Percentiles rank a stretch among this genome's conserved stretches.
These are phyloP conservation scores for Pseudocercospora macadamiae DNA, from an alignment of 2,329 filamentous ascomycete genomes.

Conservation along the genomic window DNA sequence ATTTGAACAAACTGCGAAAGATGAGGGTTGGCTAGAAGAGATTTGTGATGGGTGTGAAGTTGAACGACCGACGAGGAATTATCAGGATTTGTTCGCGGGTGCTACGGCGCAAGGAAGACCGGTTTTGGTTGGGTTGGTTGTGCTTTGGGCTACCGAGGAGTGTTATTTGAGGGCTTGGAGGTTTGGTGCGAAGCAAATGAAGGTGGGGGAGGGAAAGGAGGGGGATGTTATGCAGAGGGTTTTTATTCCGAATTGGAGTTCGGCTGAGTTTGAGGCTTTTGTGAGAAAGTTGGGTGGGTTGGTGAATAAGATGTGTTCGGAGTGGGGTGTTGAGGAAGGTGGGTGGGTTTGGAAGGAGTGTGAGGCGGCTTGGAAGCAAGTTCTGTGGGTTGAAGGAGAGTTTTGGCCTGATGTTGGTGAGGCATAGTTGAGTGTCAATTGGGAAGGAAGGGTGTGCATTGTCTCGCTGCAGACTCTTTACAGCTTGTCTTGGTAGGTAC, in stretches of 20 bases:
- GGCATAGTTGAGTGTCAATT: background rate
- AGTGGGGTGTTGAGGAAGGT: conserved; percentile 41
- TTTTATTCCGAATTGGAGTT: conserved; percentile 56
- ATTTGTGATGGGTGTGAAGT: conserved; percentile 44
- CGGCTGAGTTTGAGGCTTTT: conserved; percentile 52
- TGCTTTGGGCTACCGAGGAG: conserved; percentile 75
- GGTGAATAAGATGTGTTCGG: conserved; percentile 48
- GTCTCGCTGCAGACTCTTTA: background rate
- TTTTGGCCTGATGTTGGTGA: conserved; percentile 49
- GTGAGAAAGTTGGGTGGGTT: conserved; percentile 50
- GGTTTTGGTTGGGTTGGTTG: conserved; percentile 68
- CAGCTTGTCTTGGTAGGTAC: conserved; percentile 14
- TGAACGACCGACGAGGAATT: conserved; percentile 43
- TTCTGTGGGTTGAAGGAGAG: conserved; percentile 51
- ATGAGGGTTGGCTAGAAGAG: conserved; percentile 46
- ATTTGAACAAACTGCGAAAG: conserved; percentile 65
- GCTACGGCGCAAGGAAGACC: conserved; percentile 54
- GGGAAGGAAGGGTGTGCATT: background rate
- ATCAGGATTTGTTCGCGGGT: conserved; percentile 62
- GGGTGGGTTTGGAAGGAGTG: conserved; percentile 53
- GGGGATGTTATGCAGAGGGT: conserved; percentile 52
- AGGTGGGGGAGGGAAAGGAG: conserved; percentile 31
- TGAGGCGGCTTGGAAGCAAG: conserved; percentile 52
- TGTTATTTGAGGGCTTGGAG: conserved; percentile 54
- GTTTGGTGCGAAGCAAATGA: conserved; percentile 42